These are phyloP conservation scores for Alternaria metachromatica DNA, from an alignment of 2,329 filamentous ascomycete genomes.

Conservation along the genomic window DNA sequence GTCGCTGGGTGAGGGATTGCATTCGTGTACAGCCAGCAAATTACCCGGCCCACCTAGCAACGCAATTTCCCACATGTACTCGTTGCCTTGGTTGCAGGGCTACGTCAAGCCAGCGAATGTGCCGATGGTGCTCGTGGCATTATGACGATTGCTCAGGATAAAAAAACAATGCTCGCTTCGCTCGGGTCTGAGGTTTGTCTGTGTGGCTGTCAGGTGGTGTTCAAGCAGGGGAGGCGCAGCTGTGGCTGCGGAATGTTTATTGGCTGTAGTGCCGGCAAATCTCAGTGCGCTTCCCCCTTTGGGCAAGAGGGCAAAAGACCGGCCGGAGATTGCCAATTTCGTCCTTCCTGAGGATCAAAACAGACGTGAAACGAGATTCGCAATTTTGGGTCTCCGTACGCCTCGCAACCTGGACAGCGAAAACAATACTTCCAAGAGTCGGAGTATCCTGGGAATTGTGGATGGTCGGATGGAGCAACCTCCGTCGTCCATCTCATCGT, in stretches of 20 bases:
- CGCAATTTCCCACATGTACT: constrained; percentile 11
- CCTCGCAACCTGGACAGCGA: constrained; percentile 10
- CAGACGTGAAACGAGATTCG: constrained; percentile 20
- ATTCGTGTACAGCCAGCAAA: constrained; percentile 3
- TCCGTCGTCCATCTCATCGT: neutral
- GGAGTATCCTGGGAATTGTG: neutral
- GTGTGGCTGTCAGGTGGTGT: constrained; percentile 6
- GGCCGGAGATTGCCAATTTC: constrained; percentile 22
- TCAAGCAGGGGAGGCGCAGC: constrained; percentile 14
- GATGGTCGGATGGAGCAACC: neutral
- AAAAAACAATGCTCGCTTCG: constrained; percentile 5
- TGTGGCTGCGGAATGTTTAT: constrained; percentile 10
- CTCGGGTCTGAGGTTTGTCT: constrained; percentile 9
- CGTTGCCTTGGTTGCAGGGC: constrained; percentile 1
- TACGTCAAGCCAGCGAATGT: constrained; percentile 11
- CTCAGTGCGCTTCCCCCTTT: constrained; percentile 5
- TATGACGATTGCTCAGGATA: constrained; percentile 7
- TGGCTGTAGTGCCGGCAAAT: constrained; percentile 5
- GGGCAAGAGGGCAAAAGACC: neutral
- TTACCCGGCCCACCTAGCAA: constrained; percentile 10
- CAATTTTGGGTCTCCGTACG: constrained; percentile 13
- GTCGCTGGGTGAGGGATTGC: constrained; percentile 1
- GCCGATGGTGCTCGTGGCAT: neutral
- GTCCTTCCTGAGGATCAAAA: constrained; percentile 8
- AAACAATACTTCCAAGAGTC: constrained; percentile 6